A percentile compares a stretch with the other conserved stretches of the same genome.
Evolutionary conservation across 768 basidiomycete genomes (phyloP).

Genomic region (Heimioporus sp.): DNA sequence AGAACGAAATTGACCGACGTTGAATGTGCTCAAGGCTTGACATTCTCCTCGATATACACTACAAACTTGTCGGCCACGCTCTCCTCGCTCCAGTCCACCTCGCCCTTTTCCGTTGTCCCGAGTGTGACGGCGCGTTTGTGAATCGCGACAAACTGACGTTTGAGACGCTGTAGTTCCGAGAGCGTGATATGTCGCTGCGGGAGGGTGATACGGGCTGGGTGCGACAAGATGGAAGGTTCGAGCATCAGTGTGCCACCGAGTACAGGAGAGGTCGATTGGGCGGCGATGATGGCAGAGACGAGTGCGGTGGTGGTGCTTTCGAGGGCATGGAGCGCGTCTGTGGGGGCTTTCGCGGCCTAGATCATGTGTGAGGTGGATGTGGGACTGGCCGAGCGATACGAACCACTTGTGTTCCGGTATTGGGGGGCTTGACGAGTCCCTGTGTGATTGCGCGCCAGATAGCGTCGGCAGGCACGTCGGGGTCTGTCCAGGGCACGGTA

Average conservation of each 20-base stretch:
- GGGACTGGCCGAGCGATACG: slow-evolving; percentile 20
- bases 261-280: slow-evolving; percentile 50
- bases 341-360: slow-evolving; percentile 79
- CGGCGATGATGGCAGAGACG: slow-evolving; percentile 68
- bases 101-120: slow-evolving; percentile 74
- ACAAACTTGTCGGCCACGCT: slow-evolving; percentile 71
- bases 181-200: slow-evolving; percentile 75
- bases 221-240: slow-evolving; percentile 35
- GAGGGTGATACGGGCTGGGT: slow-evolving; percentile 53
- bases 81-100: slow-evolving; percentile 74
- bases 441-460: slow-evolving; percentile 83
- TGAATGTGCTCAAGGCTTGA: slow-evolving; percentile 38
- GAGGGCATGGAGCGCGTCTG: slow-evolving; percentile 84
- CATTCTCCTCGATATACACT: slow-evolving; percentile 67
- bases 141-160: slow-evolving; percentile 86
- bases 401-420: slow-evolving; percentile 76
- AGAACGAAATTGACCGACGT: no score
- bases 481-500: slow-evolving; percentile 75
- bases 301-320: slow-evolving; percentile 72
- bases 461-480: slow-evolving; percentile 57
- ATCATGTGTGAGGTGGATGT: neutral
- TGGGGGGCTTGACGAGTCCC: slow-evolving; percentile 83
- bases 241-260: slow-evolving; percentile 42
- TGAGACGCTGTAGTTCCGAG: slow-evolving; percentile 84
- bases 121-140: slow-evolving; percentile 89